Conservation (phyloP, 2,329 filamentous ascomycete species). For the Trichoderma simmonsii region DNA sequence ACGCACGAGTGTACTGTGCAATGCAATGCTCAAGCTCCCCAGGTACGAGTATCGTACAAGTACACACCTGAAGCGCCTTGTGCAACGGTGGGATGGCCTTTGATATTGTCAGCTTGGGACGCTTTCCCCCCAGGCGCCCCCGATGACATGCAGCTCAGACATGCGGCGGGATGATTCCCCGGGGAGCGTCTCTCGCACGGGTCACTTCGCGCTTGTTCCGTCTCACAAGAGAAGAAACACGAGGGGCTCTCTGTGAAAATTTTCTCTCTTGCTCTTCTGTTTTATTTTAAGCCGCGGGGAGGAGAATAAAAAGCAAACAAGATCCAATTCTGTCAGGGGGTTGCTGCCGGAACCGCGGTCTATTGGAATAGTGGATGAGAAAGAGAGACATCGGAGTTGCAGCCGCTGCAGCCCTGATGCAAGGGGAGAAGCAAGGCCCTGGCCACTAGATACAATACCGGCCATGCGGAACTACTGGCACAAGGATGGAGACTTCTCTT, state of each 20-base stretch:
- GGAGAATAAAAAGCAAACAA: neutral
- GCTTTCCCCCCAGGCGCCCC: neutral
- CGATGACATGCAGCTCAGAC: constrained; percentile 16
- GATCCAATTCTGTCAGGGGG: neutral
- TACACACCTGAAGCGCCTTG: neutral
- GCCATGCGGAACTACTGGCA: neutral
- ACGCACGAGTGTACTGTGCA: neutral
- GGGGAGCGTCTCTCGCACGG: neutral
- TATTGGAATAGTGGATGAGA: neutral
- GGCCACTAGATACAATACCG: neutral
- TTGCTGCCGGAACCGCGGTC: neutral
- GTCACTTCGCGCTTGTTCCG: neutral
- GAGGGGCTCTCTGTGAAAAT: neutral
- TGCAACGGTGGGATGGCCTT: neutral
- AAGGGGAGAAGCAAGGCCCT: neutral
- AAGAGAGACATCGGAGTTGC: neutral
- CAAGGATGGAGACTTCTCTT: neutral
- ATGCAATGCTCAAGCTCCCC: neutral
- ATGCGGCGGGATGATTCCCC: constrained; percentile 1
- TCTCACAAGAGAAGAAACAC: neutral
- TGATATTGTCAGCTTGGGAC: neutral
- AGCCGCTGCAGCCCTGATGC: constrained; percentile 12
- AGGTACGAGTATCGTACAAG: neutral
- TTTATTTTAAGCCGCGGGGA: neutral
- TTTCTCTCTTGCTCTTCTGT: neutral